phyloP scores from a whole-genome alignment of 73 alveolate genomes.

The Symbiodinium pilosum region DNA sequence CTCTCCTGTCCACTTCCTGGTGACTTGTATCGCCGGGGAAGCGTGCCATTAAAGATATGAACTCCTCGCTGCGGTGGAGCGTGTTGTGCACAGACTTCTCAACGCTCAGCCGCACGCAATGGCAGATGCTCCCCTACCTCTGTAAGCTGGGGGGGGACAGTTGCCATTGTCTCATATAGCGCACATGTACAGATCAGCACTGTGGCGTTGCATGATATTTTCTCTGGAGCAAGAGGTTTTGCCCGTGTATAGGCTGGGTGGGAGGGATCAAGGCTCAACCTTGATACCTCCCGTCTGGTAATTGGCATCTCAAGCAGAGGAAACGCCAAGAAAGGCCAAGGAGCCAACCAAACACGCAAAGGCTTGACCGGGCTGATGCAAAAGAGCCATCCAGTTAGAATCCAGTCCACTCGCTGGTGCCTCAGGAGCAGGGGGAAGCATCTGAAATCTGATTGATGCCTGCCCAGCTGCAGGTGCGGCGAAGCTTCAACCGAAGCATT shows the following conservation, averaged over 20 bases:
- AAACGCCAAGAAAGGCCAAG: neutral
- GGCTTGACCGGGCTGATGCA: neutral
- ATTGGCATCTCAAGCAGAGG: neutral
- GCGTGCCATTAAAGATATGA: no score
- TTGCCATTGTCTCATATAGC: neutral
- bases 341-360: neutral
- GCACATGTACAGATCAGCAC: conserved; percentile 1
- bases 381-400: neutral
- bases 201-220: neutral
- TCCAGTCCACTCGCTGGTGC: neutral
- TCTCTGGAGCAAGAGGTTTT: neutral
- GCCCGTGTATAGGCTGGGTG: conserved; percentile 7
- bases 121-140: conserved; percentile 3
- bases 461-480: neutral
- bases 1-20: neutral
- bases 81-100: neutral
- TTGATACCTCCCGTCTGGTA: neutral
- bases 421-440: no score
- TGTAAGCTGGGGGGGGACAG: neutral
- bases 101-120: neutral
- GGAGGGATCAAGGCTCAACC: neutral
- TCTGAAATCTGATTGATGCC: no score
- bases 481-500: neutral
- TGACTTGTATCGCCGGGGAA: no score
- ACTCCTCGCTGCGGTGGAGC: no score